A percentile compares a stretch with the other conserved stretches of the same genome.
Evolutionary conservation across 225 moss, liverwort and hornwort species (phyloP).

Genomic region (Thuidium tamariscinum): DNA sequence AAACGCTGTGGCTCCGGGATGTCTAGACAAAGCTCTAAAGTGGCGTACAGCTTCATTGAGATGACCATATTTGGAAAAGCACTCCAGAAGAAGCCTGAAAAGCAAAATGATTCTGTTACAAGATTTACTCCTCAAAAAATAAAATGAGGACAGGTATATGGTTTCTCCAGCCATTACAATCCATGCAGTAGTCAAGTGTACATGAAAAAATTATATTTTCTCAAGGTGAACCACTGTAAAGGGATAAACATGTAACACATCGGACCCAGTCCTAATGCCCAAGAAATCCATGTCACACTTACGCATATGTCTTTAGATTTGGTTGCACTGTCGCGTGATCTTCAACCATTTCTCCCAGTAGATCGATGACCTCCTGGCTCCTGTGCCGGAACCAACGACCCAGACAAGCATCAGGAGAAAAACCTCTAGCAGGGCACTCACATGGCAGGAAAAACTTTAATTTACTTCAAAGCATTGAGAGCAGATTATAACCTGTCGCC

Average conservation of each 20-base stretch:
- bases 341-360: constrained; percentile 96
- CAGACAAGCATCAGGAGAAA: not conserved
- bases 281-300: constrained; percentile 22
- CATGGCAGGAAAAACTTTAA: not conserved
- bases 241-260: not conserved
- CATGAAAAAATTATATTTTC: not conserved
- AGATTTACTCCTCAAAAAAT: not conserved
- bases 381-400: constrained; percentile 25
- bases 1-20: constrained; percentile 47
- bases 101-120: not conserved
- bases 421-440: not conserved
- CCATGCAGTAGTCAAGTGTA: not conserved
- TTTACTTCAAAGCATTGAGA: not conserved
- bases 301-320: constrained; percentile 88
- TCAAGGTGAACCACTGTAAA: not conserved
- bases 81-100: constrained; percentile 87
- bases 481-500: constrained; percentile 63
- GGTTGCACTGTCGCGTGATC: constrained; percentile 80
- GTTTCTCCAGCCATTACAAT: not conserved
- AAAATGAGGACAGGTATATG: not conserved
- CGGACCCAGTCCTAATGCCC: not conserved
- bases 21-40: constrained; percentile 68
- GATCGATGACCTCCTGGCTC: constrained; percentile 67
- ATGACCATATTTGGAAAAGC: constrained; percentile 76
- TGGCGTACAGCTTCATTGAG: constrained; percentile 86